These are phyloP conservation scores for Pelargonium fulgidum DNA, from an alignment of 441 rosid species.

Conservation along the genomic window DNA sequence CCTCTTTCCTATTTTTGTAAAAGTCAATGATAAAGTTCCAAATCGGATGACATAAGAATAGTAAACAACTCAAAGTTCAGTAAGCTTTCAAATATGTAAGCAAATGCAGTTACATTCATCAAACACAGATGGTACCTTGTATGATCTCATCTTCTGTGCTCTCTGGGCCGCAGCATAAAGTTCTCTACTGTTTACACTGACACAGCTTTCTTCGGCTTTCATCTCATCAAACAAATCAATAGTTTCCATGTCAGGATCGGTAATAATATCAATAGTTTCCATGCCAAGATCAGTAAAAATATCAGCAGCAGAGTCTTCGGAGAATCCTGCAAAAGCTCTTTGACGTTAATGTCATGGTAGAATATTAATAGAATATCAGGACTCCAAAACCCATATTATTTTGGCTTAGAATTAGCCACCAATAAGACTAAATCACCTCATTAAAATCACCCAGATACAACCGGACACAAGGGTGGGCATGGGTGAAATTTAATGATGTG, in stretches of 20 bases:
- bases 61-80: neutral
- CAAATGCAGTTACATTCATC: neutral
- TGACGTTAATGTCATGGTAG: neutral
- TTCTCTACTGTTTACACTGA: slow-evolving; percentile 30
- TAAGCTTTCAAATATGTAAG: neutral
- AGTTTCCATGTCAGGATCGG: slow-evolving; percentile 37
- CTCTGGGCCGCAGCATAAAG: slow-evolving; percentile 47
- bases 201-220: slow-evolving; percentile 39
- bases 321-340: slow-evolving; percentile 26
- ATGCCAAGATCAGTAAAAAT: too few relatives aligned
- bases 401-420: too few relatives aligned
- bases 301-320: slow-evolving; percentile 18
- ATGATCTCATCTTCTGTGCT: slow-evolving; percentile 44
- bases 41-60: too few relatives aligned
- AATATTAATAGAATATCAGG: too few relatives aligned
- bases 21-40: too few relatives aligned
- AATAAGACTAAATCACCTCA: too few relatives aligned
- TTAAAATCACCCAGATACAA: too few relatives aligned
- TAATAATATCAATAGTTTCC: slow-evolving; percentile 17
- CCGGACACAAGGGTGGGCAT: too few relatives aligned
- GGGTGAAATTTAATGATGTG: neutral
- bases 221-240: slow-evolving; percentile 36
- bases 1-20: too few relatives aligned
- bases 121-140: slow-evolving; percentile 39
- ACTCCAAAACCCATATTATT: too few relatives aligned